Base-by-base conservation (phyloP, 73 alveolate species). In the Paramecium biaurelia region DNA sequence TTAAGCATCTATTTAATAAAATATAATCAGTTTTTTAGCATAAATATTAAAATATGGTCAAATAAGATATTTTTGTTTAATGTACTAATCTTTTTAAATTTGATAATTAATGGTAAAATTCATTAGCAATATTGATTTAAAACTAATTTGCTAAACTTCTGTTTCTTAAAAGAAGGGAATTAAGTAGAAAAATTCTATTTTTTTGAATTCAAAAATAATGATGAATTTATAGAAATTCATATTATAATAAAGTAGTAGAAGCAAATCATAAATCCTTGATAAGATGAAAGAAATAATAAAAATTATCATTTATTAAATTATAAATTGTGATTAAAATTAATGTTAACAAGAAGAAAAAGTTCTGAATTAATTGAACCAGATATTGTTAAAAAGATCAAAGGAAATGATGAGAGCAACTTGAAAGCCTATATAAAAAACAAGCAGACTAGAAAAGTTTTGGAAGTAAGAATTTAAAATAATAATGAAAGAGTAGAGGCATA, bases 371-470 rank as follows among this genome's bases (percentile, higher is more conserved):
- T 79, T 10, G 90, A 79, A 23, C 76, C 43, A 79, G 76, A 41
- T 21, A 20, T 43, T 21, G 35, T 43, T 12, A 79, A 79, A 32
- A 47, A 43, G 49, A 45, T 43, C 10, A 47, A 43, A 24, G 43
- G 21, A 79, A 63, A 26, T 18, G 37, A 38, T 41, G 72, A 41
- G 74, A 23, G 63, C 42, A 89, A 89, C 84, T 45, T 89, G 92
- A 68, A 45, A 14, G 7, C 10, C 1, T 89, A 70, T 26, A 53
- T 89, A 37, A 67, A 89, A 72, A 88, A 88, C 32, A 35, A 59
- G 24, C 49, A 89, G 76, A 95, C 98, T 26, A 85, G 87, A 42
- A 92, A 85, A n/a, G 57, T 72, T 5, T 85, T 95, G n/a, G 92
- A 89, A 18, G 86, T 76, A 57, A 79, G 95, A 30, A 26, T 14